These are phyloP conservation scores for Phialophora verrucosa DNA, from an alignment of 2,329 filamentous ascomycete genomes.

Conservation along the genomic window DNA sequence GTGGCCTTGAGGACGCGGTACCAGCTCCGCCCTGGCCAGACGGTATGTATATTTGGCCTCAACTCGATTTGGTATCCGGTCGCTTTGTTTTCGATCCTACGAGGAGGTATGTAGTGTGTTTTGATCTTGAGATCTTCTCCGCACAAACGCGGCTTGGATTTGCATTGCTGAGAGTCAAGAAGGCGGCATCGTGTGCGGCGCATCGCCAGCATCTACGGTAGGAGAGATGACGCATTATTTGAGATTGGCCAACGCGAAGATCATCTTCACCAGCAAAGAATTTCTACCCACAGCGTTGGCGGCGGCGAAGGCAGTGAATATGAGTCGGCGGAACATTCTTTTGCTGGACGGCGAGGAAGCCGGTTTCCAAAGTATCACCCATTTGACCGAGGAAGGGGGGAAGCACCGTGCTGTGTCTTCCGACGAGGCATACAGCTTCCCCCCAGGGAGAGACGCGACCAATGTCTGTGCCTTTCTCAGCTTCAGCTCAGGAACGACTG, in stretches of 20 bases:
- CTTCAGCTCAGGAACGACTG: constrained; percentile 76
- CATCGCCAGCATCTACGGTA: constrained; percentile 67
- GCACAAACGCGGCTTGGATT: background rate
- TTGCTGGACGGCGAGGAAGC: constrained; percentile 60
- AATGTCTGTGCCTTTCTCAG: constrained; percentile 60
- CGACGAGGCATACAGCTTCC: constrained; percentile 57
- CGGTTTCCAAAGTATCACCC: constrained; percentile 36
- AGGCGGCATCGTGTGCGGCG: constrained; percentile 62
- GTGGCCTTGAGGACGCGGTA: constrained; percentile 63
- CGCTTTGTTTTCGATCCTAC: constrained; percentile 54
- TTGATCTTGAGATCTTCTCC: background rate
- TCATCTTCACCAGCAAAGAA: constrained; percentile 61
- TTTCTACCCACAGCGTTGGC: constrained; percentile 60
- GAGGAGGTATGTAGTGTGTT: constrained; percentile 56
- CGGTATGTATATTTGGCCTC: constrained; percentile 64
- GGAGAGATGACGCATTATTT: constrained; percentile 71
- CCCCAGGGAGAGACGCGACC: constrained; percentile 58
- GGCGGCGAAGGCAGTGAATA: constrained; percentile 60
- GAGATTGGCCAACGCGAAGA: constrained; percentile 60
- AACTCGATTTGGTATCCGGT: constrained; percentile 72
- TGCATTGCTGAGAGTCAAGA: background rate
- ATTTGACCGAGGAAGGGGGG: constrained; percentile 42
- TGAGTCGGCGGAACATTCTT: constrained; percentile 59
- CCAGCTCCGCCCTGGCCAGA: constrained; percentile 60
- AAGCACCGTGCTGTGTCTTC: constrained; percentile 51